phyloP scores from a whole-genome alignment of 176 grass and related monocot genomes.

The Tillandsia leiboldiana region DNA sequence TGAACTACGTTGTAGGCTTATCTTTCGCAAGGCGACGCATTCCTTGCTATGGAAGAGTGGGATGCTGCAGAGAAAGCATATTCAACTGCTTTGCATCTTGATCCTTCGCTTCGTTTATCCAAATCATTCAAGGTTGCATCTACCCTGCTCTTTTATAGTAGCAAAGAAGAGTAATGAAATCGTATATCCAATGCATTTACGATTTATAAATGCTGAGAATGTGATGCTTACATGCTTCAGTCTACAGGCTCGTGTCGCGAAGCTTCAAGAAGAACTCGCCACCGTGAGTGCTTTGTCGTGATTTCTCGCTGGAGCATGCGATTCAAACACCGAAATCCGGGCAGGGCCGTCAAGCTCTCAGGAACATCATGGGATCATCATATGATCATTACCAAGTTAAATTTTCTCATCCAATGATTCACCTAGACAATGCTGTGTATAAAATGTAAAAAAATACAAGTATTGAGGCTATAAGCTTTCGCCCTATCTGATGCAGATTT shows the following conservation, averaged over 20 bases:
- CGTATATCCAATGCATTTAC: conserved; percentile 2
- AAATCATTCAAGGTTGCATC: conserved; percentile 82
- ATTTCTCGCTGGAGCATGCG: conserved; percentile 8
- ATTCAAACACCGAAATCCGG: background rate
- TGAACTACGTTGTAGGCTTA: conserved; percentile 40
- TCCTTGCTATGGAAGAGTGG: conserved; percentile 50
- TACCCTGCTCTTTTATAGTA: background rate
- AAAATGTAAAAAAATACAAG: no score
- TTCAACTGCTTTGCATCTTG: conserved; percentile 56
- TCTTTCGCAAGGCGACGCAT: conserved; percentile 56
- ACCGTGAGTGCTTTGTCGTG: conserved; percentile 20
- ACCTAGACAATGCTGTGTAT: no score
- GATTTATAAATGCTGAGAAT: background rate
- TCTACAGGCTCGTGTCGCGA: conserved; percentile 53
- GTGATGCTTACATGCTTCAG: conserved; percentile 17
- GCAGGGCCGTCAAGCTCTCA: background rate
- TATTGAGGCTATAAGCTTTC: no score
- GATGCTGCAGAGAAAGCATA: conserved; percentile 45
- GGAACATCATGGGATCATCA: background rate
- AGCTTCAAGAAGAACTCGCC: conserved; percentile 49
- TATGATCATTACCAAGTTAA: no score
- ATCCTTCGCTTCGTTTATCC: conserved; percentile 61
- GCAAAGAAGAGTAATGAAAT: background rate
- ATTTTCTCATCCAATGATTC: no score
- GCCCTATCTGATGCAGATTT: no score